Evolutionary conservation across 345 rosid genomes (phyloP).

Genomic region (Raphanus sativus): DNA sequence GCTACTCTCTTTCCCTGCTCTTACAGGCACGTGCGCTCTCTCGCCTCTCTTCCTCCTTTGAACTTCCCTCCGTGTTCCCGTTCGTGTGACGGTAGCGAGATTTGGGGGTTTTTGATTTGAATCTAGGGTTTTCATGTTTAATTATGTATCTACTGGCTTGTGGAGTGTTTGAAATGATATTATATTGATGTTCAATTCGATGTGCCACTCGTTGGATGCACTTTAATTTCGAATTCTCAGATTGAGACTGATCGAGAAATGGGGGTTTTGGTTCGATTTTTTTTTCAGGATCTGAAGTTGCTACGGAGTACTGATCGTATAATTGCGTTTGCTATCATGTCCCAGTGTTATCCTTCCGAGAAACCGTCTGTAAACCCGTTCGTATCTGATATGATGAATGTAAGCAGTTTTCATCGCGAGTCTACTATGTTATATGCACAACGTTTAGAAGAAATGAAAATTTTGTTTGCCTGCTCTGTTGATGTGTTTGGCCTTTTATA

Average conservation of each 20-base stretch:
- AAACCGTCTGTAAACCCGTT: conserved; percentile 65
- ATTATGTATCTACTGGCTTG: neutral
- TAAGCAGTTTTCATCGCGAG: conserved; percentile 27
- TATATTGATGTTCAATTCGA: neutral
- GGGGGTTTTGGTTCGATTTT: neutral
- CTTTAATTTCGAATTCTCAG: neutral
- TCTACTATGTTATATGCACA: neutral
- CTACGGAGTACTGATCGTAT: conserved; percentile 65
- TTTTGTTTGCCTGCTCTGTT: neutral
- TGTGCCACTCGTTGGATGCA: neutral
- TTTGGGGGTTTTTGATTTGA: conserved; percentile 3
- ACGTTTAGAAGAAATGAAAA: neutral
- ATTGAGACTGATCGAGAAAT: conserved; percentile 9
- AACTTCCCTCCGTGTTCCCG: neutral
- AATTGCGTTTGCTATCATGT: conserved; percentile 65
- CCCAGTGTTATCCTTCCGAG: conserved; percentile 60
- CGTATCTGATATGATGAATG: conserved; percentile 51
- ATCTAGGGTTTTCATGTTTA: conserved; percentile 25
- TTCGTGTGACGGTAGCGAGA: neutral
- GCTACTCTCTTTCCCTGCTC: conserved; percentile 57
- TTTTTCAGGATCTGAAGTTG: conserved; percentile 54
- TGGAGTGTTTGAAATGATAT: neutral
- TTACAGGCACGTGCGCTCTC: conserved; percentile 47
- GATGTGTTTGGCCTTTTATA: neutral
- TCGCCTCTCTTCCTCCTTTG: neutral